Evolutionary conservation across 2,329 filamentous ascomycete genomes (phyloP).

Genomic region (Aureobasidium lini): DNA sequence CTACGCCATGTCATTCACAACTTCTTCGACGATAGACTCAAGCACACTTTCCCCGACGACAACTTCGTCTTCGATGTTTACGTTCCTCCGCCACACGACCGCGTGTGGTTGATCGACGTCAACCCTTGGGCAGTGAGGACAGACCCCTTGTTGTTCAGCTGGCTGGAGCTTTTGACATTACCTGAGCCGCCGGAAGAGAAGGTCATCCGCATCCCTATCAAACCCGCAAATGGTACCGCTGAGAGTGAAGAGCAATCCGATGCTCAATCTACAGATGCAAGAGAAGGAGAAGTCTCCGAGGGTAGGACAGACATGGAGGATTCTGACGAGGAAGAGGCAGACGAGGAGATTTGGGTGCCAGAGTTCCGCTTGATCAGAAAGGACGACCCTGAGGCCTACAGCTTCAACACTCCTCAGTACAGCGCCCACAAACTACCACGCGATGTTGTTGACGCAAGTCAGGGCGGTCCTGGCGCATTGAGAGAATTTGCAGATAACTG

Average conservation of each 20-base stretch:
- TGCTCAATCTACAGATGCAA: neutral
- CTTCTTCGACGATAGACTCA: constrained; percentile 69
- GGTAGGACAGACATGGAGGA: constrained; percentile 22
- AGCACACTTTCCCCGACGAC: constrained; percentile 72
- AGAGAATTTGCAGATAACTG: constrained; percentile 54
- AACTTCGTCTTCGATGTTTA: constrained; percentile 91
- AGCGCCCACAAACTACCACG: constrained; percentile 92
- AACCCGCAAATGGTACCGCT: neutral
- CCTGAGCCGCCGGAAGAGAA: constrained; percentile 43
- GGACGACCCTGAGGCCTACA: constrained; percentile 82
- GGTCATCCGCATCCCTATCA: constrained; percentile 14
- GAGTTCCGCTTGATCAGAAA: constrained; percentile 77
- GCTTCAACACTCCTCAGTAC: constrained; percentile 78
- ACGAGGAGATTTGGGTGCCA: constrained; percentile 51
- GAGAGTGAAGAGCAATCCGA: neutral
- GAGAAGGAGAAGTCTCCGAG: neutral
- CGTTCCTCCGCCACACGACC: constrained; percentile 65
- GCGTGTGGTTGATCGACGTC: constrained; percentile 83
- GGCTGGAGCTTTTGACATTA: constrained; percentile 75
- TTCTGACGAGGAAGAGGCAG: constrained; percentile 43
- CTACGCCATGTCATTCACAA: constrained; percentile 62
- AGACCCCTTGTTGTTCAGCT: constrained; percentile 81
- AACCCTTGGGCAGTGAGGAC: constrained; percentile 91
- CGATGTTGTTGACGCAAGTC: constrained; percentile 71
- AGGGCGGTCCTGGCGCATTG: constrained; percentile 60